Evolutionary conservation across 768 basidiomycete species (phyloP).

Genomic region (Mycena vitilis): DNA sequence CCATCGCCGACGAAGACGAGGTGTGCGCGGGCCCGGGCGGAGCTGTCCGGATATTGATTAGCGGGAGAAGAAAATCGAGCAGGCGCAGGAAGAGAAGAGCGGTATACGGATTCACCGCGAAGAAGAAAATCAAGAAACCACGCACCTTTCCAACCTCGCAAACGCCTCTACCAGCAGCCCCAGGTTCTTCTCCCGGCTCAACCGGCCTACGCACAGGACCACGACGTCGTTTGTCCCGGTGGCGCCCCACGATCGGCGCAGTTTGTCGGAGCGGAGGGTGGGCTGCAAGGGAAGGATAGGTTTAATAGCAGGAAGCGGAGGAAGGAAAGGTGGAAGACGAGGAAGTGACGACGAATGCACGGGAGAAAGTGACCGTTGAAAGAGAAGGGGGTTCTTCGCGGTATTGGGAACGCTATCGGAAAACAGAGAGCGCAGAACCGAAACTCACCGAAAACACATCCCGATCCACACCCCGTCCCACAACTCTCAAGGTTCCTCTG

Average conservation of each 20-base stretch:
- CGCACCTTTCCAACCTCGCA: background rate
- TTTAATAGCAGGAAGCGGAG: too few species aligned
- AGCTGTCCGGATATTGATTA: background rate
- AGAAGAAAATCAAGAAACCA: background rate
- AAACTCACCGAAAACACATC: conserved; percentile 12
- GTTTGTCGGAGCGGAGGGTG: background rate
- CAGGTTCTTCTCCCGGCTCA: conserved; percentile 33
- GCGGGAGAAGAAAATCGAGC: background rate
- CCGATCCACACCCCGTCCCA: conserved; percentile 11
- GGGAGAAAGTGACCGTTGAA: too few species aligned
- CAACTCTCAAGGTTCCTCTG: background rate
- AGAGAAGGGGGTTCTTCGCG: too few species aligned
- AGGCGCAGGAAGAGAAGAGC: background rate
- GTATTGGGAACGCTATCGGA: too few species aligned
- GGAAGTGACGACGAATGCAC: too few species aligned
- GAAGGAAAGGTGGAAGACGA: too few species aligned
- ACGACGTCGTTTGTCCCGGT: background rate
- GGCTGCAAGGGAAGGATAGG: too few species aligned
- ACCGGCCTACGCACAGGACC: conserved; percentile 28
- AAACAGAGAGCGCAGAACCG: too few species aligned
- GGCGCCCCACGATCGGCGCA: conserved; percentile 14
- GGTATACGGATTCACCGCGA: too few species aligned
- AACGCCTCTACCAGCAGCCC: conserved; percentile 5
- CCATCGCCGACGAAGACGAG: conserved; percentile 21
- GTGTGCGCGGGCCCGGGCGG: background rate